phyloP scores from a whole-genome alignment of 371 early-diverging fungal genomes.

The Saksenaea vasiformis region DNA sequence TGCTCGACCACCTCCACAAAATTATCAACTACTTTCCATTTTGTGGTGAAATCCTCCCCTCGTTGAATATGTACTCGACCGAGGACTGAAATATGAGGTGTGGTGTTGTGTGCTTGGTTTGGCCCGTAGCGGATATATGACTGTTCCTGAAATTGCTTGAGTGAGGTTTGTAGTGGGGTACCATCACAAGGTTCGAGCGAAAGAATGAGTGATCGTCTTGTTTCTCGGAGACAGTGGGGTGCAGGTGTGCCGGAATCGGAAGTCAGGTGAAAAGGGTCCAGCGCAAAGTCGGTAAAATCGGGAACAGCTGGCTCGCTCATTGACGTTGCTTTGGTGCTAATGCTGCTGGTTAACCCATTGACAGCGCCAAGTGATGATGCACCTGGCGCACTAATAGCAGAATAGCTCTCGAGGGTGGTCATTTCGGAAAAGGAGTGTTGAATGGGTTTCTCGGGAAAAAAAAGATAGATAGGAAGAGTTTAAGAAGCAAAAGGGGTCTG shows the following conservation, averaged over 20 bases:
- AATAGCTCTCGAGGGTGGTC: constrained; percentile 12
- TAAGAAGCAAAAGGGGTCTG: neutral
- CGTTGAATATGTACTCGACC: constrained; percentile 25
- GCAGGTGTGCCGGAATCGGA: constrained; percentile 22
- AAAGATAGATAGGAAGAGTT: neutral
- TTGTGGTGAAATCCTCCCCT: constrained; percentile 21
- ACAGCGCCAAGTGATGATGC: constrained; percentile 5
- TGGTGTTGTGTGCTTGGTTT: constrained; percentile 34
- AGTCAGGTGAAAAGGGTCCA: constrained; percentile 29
- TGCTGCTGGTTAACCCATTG: neutral
- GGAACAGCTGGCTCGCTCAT: constrained; percentile 9
- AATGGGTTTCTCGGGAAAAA: neutral
- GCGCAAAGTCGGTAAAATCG: constrained; percentile 27
- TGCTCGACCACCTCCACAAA: constrained; percentile 17
- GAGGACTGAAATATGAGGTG: constrained; percentile 26
- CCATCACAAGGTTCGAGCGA: constrained; percentile 29
- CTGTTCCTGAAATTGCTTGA: constrained; percentile 31
- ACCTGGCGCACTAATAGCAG: constrained; percentile 14
- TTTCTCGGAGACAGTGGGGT: constrained; percentile 32
- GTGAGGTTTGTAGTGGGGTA: constrained; percentile 27
- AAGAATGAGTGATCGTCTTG: constrained; percentile 28
- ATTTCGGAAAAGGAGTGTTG: constrained; percentile 5
- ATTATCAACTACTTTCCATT: constrained; percentile 28
- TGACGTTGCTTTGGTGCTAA: constrained; percentile 5
- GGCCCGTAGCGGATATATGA: constrained; percentile 28